phyloP scores from a whole-genome alignment of 768 basidiomycete species.

The Leccinum pellstonianum region DNA sequence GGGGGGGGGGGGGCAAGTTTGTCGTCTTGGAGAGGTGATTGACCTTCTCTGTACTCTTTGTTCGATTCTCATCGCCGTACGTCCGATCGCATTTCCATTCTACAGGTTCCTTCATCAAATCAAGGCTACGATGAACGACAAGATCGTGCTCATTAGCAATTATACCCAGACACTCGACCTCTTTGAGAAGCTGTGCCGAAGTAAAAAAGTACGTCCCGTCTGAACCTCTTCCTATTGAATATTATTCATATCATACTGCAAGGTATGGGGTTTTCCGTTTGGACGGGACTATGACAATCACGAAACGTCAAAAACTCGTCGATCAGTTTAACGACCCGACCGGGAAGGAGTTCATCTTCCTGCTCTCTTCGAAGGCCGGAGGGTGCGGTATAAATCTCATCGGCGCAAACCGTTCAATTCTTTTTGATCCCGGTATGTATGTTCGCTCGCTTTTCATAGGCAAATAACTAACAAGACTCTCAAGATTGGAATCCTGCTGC shows the following conservation, averaged over 20 bases:
- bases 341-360: conserved; percentile 91
- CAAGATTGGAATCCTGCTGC: conserved; percentile 99
- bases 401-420: conserved; percentile 88
- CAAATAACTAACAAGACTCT: conserved; percentile 29
- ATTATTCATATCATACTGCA: not conserved
- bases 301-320: conserved; percentile 91
- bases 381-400: conserved; percentile 97
- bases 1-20: conserved; percentile 74
- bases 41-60: not conserved
- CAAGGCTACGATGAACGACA: conserved; percentile 79
- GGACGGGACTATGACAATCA: conserved; percentile 90
- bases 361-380: conserved; percentile 93
- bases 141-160: conserved; percentile 96
- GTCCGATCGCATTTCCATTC: not conserved
- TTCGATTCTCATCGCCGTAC: not conserved
- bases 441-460: not conserved
- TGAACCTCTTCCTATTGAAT: not conserved
- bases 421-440: conserved; percentile 84
- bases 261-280: conserved; percentile 90
- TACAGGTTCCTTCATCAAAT: conserved; percentile 82
- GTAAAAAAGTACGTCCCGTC: conserved; percentile 64
- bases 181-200: conserved; percentile 85
- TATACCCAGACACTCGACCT: conserved; percentile 94
- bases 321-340: conserved; percentile 94
- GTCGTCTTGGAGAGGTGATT: conserved; percentile 84